A percentile compares a stretch with the other conserved stretches of the same genome.
Evolutionary conservation across 106 monocot genomes (phyloP).

Genomic region (Cymbidium sinense): DNA sequence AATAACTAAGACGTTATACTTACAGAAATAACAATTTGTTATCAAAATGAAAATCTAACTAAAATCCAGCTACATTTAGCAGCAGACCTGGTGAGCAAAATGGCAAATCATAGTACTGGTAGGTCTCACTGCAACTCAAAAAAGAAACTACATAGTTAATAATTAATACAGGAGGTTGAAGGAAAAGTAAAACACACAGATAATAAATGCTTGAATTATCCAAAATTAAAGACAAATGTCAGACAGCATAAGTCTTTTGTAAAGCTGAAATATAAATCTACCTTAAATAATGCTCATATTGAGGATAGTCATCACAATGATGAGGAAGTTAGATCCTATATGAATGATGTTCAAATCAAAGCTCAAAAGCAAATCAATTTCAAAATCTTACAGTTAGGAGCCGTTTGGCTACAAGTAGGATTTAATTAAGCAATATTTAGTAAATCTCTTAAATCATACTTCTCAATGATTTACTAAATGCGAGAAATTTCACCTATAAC

Average conservation of each 20-base stretch:
- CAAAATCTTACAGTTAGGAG: too few species aligned
- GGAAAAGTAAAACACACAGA: not conserved
- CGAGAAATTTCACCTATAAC: too few species aligned
- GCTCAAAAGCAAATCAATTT: too few species aligned
- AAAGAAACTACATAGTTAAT: not conserved
- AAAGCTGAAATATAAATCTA: not conserved
- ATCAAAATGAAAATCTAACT: not conserved
- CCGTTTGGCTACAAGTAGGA: too few species aligned
- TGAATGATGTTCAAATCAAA: too few species aligned
- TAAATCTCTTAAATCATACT: too few species aligned
- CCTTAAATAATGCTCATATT: too few species aligned
- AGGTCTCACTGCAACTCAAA: constrained; percentile 58
- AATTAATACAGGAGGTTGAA: not conserved
- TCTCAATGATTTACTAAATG: too few species aligned
- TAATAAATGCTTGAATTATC: not conserved
- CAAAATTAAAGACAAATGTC: not conserved
- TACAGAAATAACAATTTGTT: not conserved
- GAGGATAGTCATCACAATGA: too few species aligned
- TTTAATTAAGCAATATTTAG: too few species aligned
- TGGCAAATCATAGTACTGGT: constrained; percentile 75
- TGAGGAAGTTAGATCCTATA: too few species aligned
- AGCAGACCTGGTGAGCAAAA: constrained; percentile 56
- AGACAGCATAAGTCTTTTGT: not conserved
- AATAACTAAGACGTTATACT: not conserved
- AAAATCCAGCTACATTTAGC: not conserved